Conservation (phyloP, 257 asterid species). For the Lycium ferocissimum region DNA sequence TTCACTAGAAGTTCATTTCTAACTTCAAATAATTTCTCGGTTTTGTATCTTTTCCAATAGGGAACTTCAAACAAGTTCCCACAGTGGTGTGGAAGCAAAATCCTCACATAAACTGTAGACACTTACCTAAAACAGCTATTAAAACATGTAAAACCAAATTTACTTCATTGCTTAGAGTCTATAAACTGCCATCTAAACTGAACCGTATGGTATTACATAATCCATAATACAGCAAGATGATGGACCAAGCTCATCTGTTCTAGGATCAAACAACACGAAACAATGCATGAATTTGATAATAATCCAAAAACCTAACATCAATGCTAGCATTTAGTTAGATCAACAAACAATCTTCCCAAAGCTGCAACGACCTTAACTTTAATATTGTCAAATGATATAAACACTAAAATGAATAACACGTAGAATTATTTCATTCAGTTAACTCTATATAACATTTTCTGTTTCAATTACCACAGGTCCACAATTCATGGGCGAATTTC, state of each 20-base stretch:
- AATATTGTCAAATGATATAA: neutral
- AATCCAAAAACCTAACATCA: neutral
- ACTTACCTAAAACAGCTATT: too few species aligned
- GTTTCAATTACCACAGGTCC: neutral
- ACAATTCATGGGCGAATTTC: neutral
- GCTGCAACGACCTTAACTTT: neutral
- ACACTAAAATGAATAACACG: neutral
- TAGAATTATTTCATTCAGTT: neutral
- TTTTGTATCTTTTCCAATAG: neutral
- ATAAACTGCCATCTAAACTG: too few species aligned
- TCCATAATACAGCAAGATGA: neutral
- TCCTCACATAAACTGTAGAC: too few species aligned
- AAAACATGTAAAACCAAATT: too few species aligned
- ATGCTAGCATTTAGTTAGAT: neutral
- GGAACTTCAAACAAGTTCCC: neutral
- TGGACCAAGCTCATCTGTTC: neutral
- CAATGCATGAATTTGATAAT: neutral
- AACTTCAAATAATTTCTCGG: neutral
- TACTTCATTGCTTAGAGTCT: too few species aligned
- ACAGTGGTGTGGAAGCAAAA: too few species aligned
- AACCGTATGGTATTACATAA: too few species aligned
- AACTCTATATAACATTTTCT: neutral
- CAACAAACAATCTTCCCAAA: neutral
- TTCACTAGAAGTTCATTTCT: neutral
- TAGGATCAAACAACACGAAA: too few species aligned